phyloP scores from a whole-genome alignment of 1,284 basidiomycete genomes.

The Coniferiporia sulphurascens region DNA sequence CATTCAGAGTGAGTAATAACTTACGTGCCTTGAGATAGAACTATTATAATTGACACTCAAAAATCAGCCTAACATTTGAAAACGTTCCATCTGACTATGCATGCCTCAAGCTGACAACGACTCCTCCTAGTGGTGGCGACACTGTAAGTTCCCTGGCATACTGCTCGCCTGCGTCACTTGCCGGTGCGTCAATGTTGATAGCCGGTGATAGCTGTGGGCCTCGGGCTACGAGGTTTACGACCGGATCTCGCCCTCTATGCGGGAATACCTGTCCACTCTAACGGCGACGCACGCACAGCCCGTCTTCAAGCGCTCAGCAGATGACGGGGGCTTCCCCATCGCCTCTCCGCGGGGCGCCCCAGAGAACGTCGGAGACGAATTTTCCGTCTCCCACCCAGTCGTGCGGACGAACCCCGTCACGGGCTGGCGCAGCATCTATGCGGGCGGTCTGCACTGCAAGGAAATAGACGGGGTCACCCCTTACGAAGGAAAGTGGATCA shows the following conservation, averaged over 20 bases:
- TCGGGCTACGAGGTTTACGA: slow-evolving; percentile 38
- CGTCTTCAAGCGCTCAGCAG: slow-evolving; percentile 28
- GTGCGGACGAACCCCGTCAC: slow-evolving; percentile 21
- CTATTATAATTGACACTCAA: background rate
- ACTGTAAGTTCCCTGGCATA: slow-evolving; percentile 30
- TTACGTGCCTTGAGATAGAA: background rate
- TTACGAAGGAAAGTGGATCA: slow-evolving; percentile 13
- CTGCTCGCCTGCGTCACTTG: background rate
- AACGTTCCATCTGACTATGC: slow-evolving; percentile 39
- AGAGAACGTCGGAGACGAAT: slow-evolving; percentile 38
- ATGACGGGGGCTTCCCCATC: slow-evolving; percentile 15
- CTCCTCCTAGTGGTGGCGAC: slow-evolving; percentile 30
- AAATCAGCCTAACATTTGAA: slow-evolving; percentile 37
- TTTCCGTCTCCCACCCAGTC: slow-evolving; percentile 32
- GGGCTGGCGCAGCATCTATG: slow-evolving; percentile 41
- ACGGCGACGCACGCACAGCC: slow-evolving; percentile 35
- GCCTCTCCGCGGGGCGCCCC: slow-evolving; percentile 32
- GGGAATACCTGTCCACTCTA: slow-evolving; percentile 33
- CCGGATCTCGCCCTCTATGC: slow-evolving; percentile 34
- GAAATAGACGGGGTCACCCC: slow-evolving; percentile 17
- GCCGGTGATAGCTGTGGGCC: slow-evolving; percentile 11
- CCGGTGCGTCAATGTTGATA: too few relatives aligned
- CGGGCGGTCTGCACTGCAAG: slow-evolving; percentile 27
- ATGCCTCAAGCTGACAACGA: slow-evolving; percentile 33
- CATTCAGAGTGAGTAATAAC: slow-evolving; percentile 30